Evolutionary conservation across 2,329 filamentous ascomycete species (phyloP).

Genomic region (Elsinoe arachidis): DNA sequence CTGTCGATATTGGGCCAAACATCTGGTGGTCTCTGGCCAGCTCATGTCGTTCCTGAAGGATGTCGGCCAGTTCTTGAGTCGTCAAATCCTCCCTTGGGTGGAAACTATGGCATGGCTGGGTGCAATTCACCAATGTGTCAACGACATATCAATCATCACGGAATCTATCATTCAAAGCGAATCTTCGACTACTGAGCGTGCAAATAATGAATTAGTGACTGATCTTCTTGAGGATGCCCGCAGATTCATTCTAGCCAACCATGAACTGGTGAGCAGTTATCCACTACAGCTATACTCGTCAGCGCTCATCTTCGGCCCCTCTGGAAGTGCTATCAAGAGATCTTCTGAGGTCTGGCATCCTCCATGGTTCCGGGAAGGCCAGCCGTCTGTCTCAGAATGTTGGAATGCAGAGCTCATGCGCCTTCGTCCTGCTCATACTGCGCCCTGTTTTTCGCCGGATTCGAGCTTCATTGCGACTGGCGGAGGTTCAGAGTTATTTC

Average conservation of each 20-base stretch:
- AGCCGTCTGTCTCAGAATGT: neutral
- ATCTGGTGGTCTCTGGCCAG: neutral
- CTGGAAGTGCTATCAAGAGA: neutral
- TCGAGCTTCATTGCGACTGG: neutral
- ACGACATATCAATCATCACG: neutral
- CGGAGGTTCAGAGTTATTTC: neutral
- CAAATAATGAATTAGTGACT: no score
- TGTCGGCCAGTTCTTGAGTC: neutral
- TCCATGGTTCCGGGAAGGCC: neutral
- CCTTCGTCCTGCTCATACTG: neutral
- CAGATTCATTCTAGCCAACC: conserved; percentile 25
- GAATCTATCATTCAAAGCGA: neutral
- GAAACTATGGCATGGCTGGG: neutral
- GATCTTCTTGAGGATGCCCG: conserved; percentile 25
- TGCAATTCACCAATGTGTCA: neutral
- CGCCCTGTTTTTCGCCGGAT: neutral
- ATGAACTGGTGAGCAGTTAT: conserved; percentile 21
- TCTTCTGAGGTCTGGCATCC: neutral
- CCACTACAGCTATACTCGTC: neutral
- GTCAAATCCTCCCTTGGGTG: neutral
- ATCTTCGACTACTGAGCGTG: no score
- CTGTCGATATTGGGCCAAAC: conserved; percentile 8
- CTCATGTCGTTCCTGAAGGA: no score
- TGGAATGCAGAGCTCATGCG: neutral
- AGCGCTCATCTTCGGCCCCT: neutral